Base-by-base conservation (phyloP, 495 filamentous ascomycete genomes). In the Aspergillus sclerotiicarbonarius region DNA sequence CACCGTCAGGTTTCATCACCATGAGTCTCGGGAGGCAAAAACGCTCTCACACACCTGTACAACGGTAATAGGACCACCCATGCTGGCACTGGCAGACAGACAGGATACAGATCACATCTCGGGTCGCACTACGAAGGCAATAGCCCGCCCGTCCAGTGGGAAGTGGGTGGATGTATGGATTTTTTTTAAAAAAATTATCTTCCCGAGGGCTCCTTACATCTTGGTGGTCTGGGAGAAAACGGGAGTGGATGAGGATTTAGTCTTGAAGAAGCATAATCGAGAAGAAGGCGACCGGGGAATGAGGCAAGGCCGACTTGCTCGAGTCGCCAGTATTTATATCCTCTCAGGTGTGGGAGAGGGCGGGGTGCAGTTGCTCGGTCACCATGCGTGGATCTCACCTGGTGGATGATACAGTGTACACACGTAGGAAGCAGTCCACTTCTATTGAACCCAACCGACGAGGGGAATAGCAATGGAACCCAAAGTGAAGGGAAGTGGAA, bases 91-190 rank as follows among this genome's bases (percentile, higher is more conserved):
- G 52, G 30, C 47, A 46, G 47, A 35, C 53, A 53, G 53, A 29
- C 54, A 56, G 59, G 43, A 37, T 57, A 61, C 59, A 61, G 54
- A 57, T 61, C 54, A 57, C 54, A 61, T 61, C 35, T 57, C 50
- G 15, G 50, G 59, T 61, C 45, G 46, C 54, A 53, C 57, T 44
- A 55, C 57, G 46, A 32, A 60, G 52, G 44, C 33, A 51, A 57
- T 32, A 31, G 10, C 20, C 20, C 31, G 32, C 6, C 25, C 18
- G 45, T 32, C 31, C n/a, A 35, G 49, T 56, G 31, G 45, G 45
- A 16, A 6, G 19, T 57, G 21, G 53, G 33, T 33, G 25, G 25
- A 25, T 25, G 5, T 25, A 25, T 25, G 25, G 5, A 25, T n/a
- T n/a, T n/a, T n/a, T n/a, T n/a, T n/a, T 25, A 25, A 25, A 25